phyloP scores from a whole-genome alignment of 805 yeast species.

The Cyberlindnera mrakii region DNA sequence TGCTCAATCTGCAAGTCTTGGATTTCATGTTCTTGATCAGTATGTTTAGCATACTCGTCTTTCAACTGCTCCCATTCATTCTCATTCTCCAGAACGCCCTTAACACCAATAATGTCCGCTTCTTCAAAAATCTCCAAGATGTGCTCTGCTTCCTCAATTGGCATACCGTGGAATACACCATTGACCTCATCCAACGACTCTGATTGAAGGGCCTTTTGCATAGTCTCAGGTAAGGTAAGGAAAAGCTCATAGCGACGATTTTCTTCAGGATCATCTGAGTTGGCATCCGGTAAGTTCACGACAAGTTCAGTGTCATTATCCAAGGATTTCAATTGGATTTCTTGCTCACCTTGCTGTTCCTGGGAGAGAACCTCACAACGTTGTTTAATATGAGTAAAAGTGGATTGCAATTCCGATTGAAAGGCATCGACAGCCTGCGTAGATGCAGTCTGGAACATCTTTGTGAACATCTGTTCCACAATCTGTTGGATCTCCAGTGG shows the following conservation, averaged over 20 bases:
- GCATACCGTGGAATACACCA: slow-evolving; percentile 67
- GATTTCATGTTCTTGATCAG: slow-evolving; percentile 14
- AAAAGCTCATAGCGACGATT: slow-evolving; percentile 46
- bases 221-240: slow-evolving; percentile 46
- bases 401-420: slow-evolving; percentile 63
- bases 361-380: slow-evolving; percentile 65
- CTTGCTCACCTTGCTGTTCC: slow-evolving; percentile 43
- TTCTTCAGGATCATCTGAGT: slow-evolving; percentile 39
- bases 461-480: slow-evolving; percentile 63
- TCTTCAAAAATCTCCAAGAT: slow-evolving; percentile 69
- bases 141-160: slow-evolving; percentile 73
- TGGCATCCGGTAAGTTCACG: slow-evolving; percentile 60
- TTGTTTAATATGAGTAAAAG: slow-evolving; percentile 65
- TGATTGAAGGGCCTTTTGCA: slow-evolving; percentile 75
- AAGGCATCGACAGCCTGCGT: slow-evolving; percentile 69
- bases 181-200: slow-evolving; percentile 73
- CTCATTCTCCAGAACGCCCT: slow-evolving; percentile 69
- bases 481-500: slow-evolving; percentile 33
- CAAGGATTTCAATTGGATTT: slow-evolving; percentile 77
- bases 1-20: slow-evolving; percentile 6
- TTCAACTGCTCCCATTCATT: slow-evolving; percentile 54
- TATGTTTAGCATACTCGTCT: slow-evolving; percentile 33
- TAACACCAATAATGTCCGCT: slow-evolving; percentile 79
- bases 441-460: slow-evolving; percentile 34
- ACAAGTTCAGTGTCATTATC: slow-evolving; percentile 77